A percentile compares a stretch with the other conserved stretches of the same genome.
phyloP scores from a whole-genome alignment of 2,329 filamentous ascomycete genomes.

The Allantophomopsis cytisporea region DNA sequence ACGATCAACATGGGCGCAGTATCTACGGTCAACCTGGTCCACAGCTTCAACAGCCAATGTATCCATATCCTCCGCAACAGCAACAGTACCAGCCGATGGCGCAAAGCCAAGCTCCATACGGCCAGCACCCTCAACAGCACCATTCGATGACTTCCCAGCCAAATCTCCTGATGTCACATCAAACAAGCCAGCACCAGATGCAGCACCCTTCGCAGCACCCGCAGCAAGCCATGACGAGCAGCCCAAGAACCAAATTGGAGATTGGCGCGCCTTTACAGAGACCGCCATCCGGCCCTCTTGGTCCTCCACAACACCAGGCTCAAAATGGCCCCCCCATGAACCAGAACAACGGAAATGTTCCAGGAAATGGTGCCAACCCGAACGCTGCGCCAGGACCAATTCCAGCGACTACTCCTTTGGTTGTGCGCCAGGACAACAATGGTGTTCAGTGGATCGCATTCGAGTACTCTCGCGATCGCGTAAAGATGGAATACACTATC shows the following conservation, averaged over 20 bases:
- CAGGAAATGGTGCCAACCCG: constrained; percentile 51
- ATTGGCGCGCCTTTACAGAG: constrained; percentile 51
- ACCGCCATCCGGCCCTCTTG: constrained; percentile 33
- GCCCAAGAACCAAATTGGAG: constrained; percentile 50
- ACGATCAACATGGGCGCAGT: constrained; percentile 73
- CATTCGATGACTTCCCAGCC: constrained; percentile 51
- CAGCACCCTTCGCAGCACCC: constrained; percentile 43
- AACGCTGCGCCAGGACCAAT: constrained; percentile 93
- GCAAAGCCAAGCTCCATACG: constrained; percentile 48
- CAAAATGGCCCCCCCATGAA: constrained; percentile 30
- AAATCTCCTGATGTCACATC: constrained; percentile 53
- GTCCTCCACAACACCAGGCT: constrained; percentile 24
- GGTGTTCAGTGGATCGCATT: constrained; percentile 99
- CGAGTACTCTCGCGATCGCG: constrained; percentile 89
- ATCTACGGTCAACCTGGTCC: constrained; percentile 72
- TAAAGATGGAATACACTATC: constrained; percentile 99
- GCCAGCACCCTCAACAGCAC: constrained; percentile 37
- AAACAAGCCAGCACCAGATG: constrained; percentile 39
- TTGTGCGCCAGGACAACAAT: constrained; percentile 88
- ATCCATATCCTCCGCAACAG: constrained; percentile 45
- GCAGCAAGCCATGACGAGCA: constrained; percentile 40
- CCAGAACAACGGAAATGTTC: constrained; percentile 23
- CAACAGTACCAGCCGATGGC: constrained; percentile 50
- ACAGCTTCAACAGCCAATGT: constrained; percentile 75
- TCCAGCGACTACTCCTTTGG: constrained; percentile 86